These are phyloP conservation scores for Melanomma pulvis-pyrius DNA, from an alignment of 495 filamentous ascomycete genomes.

Conservation along the genomic window DNA sequence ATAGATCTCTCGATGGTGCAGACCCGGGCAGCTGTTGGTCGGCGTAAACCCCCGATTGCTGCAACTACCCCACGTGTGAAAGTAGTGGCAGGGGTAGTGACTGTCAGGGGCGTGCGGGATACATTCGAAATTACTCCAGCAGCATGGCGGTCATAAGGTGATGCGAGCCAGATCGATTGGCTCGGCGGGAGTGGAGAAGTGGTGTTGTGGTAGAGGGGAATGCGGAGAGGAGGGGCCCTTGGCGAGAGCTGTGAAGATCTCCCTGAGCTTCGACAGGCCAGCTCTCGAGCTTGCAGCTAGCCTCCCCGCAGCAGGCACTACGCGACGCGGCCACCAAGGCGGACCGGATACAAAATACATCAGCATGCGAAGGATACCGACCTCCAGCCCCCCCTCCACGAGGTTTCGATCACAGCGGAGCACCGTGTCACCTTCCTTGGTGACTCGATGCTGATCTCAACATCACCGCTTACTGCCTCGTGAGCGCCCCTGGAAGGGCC, in stretches of 20 bases:
- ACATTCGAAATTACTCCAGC: not conserved
- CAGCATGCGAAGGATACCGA: not conserved
- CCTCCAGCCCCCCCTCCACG: not conserved
- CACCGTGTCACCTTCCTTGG: not conserved
- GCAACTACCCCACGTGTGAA: not conserved
- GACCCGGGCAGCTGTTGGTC: not conserved
- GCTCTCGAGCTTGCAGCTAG: not conserved
- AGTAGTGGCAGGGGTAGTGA: not conserved
- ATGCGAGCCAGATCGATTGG: not conserved
- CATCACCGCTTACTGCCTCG: not conserved
- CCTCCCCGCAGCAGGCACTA: not conserved
- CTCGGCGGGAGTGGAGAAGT: not conserved
- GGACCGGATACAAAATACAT: conserved; percentile 4
- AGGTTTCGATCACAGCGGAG: not conserved
- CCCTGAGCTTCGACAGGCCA: not conserved
- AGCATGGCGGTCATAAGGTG: not conserved
- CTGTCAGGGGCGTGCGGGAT: not conserved
- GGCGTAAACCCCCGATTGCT: not conserved
- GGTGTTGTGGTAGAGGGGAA: not conserved
- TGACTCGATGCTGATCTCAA: not conserved
- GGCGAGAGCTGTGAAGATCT: not conserved
- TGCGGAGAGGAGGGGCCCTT: not conserved
- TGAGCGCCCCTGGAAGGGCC: not conserved
- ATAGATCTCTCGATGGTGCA: too few species aligned
- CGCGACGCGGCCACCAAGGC: conserved; percentile 3